phyloP scores from a whole-genome alignment of 2,329 filamentous ascomycete genomes.

The Ramularia collo-cygni region DNA sequence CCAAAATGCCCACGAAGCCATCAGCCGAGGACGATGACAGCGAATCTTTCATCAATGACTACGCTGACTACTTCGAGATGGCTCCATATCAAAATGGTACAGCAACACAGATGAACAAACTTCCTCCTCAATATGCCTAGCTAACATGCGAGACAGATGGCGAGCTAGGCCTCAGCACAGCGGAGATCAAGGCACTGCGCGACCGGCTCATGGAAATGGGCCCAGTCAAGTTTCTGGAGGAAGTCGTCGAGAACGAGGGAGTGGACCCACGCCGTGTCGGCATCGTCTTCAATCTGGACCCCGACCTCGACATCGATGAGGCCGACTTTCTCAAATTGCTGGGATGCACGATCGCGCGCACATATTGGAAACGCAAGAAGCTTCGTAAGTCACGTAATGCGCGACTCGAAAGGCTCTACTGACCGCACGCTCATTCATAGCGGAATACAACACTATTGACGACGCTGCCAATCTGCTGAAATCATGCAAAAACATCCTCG shows the following conservation, averaged over 20 bases:
- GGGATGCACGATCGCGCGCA: constrained; percentile 68
- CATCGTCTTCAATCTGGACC: constrained; percentile 73
- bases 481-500: constrained; percentile 74
- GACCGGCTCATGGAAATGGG: constrained; percentile 60
- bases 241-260: constrained; percentile 57
- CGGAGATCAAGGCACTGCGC: constrained; percentile 9
- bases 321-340: constrained; percentile 64
- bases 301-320: constrained; percentile 61
- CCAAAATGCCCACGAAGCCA: no score
- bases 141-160: constrained; percentile 12
- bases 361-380: constrained; percentile 75
- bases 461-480: constrained; percentile 75
- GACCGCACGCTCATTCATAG: no score
- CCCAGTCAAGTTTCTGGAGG: constrained; percentile 67
- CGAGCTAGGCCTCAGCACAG: constrained; percentile 9
- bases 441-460: constrained; percentile 74
- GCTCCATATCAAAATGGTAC: constrained; percentile 4
- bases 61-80: constrained; percentile 8
- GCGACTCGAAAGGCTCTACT: no score
- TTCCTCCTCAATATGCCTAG: background rate
- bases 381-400: constrained; percentile 35
- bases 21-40: constrained; percentile 4
- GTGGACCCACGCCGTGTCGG: constrained; percentile 77
- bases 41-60: constrained; percentile 8
- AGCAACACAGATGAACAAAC: no score